phyloP scores from a whole-genome alignment of 306 rosid genomes.

The Cicer pinnatifidum region DNA sequence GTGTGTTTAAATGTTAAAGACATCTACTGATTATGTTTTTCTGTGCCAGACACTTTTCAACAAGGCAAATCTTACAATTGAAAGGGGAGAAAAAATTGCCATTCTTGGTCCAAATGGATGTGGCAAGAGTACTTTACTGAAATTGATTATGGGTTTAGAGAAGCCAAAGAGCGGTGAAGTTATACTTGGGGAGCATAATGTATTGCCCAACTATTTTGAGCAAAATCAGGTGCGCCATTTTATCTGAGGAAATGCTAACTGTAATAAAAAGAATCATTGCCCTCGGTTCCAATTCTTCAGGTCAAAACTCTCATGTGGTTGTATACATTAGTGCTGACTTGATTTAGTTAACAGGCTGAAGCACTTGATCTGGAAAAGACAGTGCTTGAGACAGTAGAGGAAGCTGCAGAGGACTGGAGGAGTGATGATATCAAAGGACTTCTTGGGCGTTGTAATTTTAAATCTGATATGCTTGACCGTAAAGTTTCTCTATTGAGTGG shows the following conservation, averaged over 20 bases:
- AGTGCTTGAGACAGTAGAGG: constrained; percentile 89
- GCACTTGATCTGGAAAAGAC: constrained; percentile 95
- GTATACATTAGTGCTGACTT: constrained; percentile 41
- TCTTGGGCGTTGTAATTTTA: constrained; percentile 98
- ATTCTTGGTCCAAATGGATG: constrained; percentile 98
- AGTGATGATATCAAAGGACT: constrained; percentile 94
- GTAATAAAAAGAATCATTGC: constrained; percentile 14
- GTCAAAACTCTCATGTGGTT: constrained; percentile 11
- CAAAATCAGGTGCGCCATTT: constrained; percentile 82
- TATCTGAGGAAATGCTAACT: constrained; percentile 34
- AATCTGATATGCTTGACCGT: constrained; percentile 93
- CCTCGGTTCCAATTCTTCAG: constrained; percentile 16
- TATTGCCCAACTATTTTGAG: constrained; percentile 94
- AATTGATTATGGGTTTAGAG: constrained; percentile 86
- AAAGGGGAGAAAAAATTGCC: constrained; percentile 95
- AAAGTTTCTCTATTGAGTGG: constrained; percentile 93
- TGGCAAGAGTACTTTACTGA: constrained; percentile 96
- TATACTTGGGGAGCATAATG: constrained; percentile 89
- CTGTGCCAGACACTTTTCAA: constrained; percentile 71
- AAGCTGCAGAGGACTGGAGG: constrained; percentile 96
- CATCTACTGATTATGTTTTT: constrained; percentile 43
- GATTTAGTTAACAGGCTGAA: constrained; percentile 72
- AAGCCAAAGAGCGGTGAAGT: constrained; percentile 82
- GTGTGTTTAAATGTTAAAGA: constrained; percentile 31
- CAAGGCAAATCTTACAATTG: constrained; percentile 83